These are phyloP conservation scores for Pachysolen tannophilus DNA, from an alignment of 805 yeast species.

Conservation along the genomic window DNA sequence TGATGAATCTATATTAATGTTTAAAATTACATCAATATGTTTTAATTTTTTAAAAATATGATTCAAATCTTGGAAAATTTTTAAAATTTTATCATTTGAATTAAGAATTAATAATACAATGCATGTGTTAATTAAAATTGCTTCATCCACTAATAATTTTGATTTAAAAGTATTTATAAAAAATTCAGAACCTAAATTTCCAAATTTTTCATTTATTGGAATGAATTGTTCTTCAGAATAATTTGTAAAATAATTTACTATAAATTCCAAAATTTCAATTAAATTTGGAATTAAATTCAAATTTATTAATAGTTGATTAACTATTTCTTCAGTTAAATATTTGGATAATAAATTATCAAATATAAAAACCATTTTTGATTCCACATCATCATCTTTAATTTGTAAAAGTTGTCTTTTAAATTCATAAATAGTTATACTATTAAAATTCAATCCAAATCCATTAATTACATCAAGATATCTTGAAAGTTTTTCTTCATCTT, in stretches of 20 bases:
- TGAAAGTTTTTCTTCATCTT: neutral
- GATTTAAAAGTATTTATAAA: conserved; percentile 14
- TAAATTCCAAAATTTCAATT: conserved; percentile 26
- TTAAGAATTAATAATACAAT: no score
- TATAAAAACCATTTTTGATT: conserved; percentile 27
- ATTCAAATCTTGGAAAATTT: no score
- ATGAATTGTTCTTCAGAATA: conserved; percentile 11
- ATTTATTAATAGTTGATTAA: conserved; percentile 30
- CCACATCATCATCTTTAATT: conserved; percentile 24
- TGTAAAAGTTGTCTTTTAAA: conserved; percentile 23
- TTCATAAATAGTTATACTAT: conserved; percentile 24
- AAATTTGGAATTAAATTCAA: conserved; percentile 29
- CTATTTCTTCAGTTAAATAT: conserved; percentile 29
- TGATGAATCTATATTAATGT: no score
- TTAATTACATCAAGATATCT: conserved; percentile 20
- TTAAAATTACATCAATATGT: no score
- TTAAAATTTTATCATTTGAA: no score
- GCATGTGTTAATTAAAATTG: no score
- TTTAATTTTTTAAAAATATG: no score
- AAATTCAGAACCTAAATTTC: conserved; percentile 16
- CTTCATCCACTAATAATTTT: conserved; percentile 13
- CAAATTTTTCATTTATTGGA: conserved; percentile 15
- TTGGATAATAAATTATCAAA: conserved; percentile 34
- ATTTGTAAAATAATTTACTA: conserved; percentile 22
- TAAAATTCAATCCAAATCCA: conserved; percentile 30